Evolutionary conservation across 805 yeast species (phyloP).

Genomic region (Ascoidea tarda): DNA sequence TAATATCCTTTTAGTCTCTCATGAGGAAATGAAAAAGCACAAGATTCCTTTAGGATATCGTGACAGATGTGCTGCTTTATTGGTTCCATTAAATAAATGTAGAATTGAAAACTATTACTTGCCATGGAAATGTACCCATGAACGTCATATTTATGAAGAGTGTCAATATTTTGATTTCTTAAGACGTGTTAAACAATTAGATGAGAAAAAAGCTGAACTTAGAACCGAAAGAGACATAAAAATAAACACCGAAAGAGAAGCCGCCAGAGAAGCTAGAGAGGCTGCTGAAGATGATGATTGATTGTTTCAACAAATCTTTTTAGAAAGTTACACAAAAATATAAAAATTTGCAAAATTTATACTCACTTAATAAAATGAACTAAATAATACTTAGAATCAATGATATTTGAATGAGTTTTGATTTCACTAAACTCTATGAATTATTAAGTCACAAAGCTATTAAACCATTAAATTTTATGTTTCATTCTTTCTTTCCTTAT

Average conservation of each 20-base stretch:
- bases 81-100: constrained; percentile 49
- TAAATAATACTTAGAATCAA: too few species aligned
- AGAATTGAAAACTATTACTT: constrained; percentile 39
- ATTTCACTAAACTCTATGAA: too few species aligned
- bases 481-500: too few species aligned
- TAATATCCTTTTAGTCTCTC: constrained; percentile 34
- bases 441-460: too few species aligned
- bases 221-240: not conserved
- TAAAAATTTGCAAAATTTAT: too few species aligned
- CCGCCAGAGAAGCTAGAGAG: not conserved
- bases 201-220: constrained; percentile 26
- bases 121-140: constrained; percentile 66
- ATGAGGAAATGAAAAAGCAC: constrained; percentile 71
- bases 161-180: constrained; percentile 74
- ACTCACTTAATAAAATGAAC: too few species aligned
- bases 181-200: constrained; percentile 65
- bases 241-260: not conserved
- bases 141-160: constrained; percentile 74
- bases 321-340: too few species aligned
- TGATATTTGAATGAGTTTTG: too few species aligned
- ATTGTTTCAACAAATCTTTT: too few species aligned
- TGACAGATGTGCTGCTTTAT: constrained; percentile 65
- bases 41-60: constrained; percentile 69
- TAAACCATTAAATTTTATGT: too few species aligned
- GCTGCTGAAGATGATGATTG: too few species aligned